Evolutionary conservation across 1,139 yeast species (phyloP), one percentile per base, ranked within the genome.

Genomic region (Kodamaea plutei): DNA sequence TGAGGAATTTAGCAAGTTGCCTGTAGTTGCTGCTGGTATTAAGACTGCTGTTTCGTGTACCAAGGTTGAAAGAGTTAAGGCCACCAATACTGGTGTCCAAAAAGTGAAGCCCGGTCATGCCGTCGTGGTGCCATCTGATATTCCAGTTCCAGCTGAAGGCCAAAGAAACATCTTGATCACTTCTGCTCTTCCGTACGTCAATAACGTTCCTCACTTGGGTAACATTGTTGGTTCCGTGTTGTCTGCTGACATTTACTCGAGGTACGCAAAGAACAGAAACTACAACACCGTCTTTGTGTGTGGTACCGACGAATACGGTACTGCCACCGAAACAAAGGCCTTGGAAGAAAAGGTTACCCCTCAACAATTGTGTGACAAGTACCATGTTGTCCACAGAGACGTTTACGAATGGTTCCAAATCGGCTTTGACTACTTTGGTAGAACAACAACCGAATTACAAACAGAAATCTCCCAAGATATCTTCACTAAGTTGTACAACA

Each of bases 231-330:
- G 99, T 6, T 83, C 95, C 23, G 97, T 91, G 20, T 72, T 91
- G 43, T 79, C 91, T 37, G 98, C 98, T 20, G 99, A 91, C 65
- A 85, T 91, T 41, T 93, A 76, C 62, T 74, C 97, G 34, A 79
- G 98, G 56, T 91, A 84, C 61, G 78, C 84, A 53, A 89, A 88
- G 59, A 79, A 83, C 45, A 78, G 96, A 65, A 85, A 88, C 58
- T 81, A 83, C 65, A 91, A 89, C 55, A 71, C 95, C 14, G 64
- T 91, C 40, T 91, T 68, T 51, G 64, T 91, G 37, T 88, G 98
- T 63, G 99, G 99, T 62, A 93, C 98, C 22, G 99, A 91, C 56
- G 99, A 91, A 62, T 93, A 91, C 56, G 99, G 99, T 56, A 91
- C 99, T 39, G 99, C 99, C 30, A 91, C 98, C 15, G 99, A 91